Percentiles rank a stretch among this genome's conserved stretches.
Conservation (phyloP, 768 basidiomycete genomes). For the Kwoniella dendrophila region DNA sequence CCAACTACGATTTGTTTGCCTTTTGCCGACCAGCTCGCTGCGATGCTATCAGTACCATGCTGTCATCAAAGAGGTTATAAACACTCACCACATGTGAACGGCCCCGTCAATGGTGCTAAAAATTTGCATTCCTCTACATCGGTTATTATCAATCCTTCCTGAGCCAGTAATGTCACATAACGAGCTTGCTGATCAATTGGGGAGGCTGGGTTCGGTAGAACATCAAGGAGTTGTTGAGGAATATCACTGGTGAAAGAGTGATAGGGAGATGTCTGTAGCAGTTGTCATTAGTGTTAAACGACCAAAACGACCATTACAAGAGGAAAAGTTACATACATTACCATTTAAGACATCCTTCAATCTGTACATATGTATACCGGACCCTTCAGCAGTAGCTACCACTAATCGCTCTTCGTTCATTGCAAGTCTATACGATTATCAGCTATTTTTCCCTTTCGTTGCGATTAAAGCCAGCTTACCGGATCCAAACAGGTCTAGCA, state of each 20-base stretch:
- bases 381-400: constrained; percentile 29
- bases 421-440: constrained; percentile 35
- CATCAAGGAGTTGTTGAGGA: constrained; percentile 38
- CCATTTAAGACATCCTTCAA: constrained; percentile 32
- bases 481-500: constrained; percentile 48
- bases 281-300: background rate
- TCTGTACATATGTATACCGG: constrained; percentile 24
- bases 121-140: constrained; percentile 40
- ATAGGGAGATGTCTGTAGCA: constrained; percentile 35
- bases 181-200: constrained; percentile 21
- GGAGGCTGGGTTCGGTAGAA: constrained; percentile 51
- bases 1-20: constrained; percentile 59
- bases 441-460: background rate
- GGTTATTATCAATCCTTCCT: constrained; percentile 39
- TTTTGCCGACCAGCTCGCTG: constrained; percentile 58
- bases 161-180: constrained; percentile 26
- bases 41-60: constrained; percentile 3
- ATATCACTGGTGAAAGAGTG: constrained; percentile 33
- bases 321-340: constrained; percentile 16
- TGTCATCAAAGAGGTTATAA: background rate
- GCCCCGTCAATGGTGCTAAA: constrained; percentile 30
- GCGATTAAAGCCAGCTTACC: constrained; percentile 16
- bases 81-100: constrained; percentile 45
- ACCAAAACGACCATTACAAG: background rate
- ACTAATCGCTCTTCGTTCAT: constrained; percentile 42